A percentile compares a stretch with the other conserved stretches of the same genome.
phyloP scores from a whole-genome alignment of 352 stramenopile species.

The Phytopythium ostracodes region DNA sequence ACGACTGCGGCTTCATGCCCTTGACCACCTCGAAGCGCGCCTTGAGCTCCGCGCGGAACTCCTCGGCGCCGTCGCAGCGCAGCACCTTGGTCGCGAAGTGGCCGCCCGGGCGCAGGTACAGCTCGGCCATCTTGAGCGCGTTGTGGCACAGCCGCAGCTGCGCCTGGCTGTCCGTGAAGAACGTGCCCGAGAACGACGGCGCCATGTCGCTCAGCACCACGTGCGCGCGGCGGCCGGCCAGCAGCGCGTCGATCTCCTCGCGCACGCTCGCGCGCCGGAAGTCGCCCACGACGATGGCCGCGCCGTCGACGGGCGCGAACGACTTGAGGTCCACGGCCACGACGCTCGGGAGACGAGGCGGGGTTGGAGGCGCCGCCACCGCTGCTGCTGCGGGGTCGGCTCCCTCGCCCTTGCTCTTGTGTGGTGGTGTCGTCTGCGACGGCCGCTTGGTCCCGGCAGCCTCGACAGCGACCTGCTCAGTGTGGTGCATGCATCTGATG shows the following conservation, averaged over 20 bases:
- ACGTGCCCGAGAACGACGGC: slow-evolving; percentile 75
- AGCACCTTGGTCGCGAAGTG: slow-evolving; percentile 84
- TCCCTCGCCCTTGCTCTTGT: slow-evolving; percentile 1
- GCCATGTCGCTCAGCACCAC: slow-evolving; percentile 90
- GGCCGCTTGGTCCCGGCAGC: background rate
- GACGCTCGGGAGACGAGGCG: slow-evolving; percentile 20
- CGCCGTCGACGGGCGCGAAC: slow-evolving; percentile 71
- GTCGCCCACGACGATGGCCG: slow-evolving; percentile 71
- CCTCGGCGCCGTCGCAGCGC: slow-evolving; percentile 66
- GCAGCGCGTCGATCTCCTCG: slow-evolving; percentile 42
- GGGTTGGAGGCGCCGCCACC: slow-evolving; percentile 10
- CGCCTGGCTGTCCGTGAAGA: slow-evolving; percentile 68
- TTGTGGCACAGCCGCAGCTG: slow-evolving; percentile 85
- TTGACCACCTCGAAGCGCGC: slow-evolving; percentile 62
- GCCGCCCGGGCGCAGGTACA: slow-evolving; percentile 72
- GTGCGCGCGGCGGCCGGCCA: slow-evolving; percentile 47
- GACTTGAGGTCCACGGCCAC: slow-evolving; percentile 72
- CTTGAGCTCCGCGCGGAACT: slow-evolving; percentile 77
- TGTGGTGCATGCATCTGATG: background rate
- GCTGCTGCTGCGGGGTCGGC: background rate
- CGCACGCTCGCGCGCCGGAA: slow-evolving; percentile 64
- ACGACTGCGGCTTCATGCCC: slow-evolving; percentile 77
- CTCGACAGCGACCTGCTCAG: slow-evolving; percentile 56
- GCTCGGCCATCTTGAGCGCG: slow-evolving; percentile 79
- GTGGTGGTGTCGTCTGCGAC: slow-evolving; percentile 1